A percentile compares a stretch with the other conserved stretches of the same genome.
These are phyloP conservation scores for Uncinocarpus reesii DNA, from an alignment of 2,329 filamentous ascomycete genomes.

Conservation along the genomic window DNA sequence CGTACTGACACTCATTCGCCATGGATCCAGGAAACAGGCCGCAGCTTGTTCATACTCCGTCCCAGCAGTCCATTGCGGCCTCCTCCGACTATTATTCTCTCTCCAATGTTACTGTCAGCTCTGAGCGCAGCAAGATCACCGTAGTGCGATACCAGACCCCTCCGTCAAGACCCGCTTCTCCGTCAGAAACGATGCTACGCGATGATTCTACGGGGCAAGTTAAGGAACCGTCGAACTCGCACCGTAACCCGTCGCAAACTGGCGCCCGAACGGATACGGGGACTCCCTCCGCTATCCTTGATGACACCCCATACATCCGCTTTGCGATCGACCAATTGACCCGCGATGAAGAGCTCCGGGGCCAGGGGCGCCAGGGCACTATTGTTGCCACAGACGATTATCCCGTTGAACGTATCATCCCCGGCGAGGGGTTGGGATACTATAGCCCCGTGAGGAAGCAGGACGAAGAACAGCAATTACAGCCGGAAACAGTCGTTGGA, in stretches of 20 bases:
- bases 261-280: slow-evolving; percentile 26
- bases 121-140: slow-evolving; percentile 30
- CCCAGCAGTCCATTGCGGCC: slow-evolving; percentile 39
- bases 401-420: slow-evolving; percentile 42
- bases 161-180: slow-evolving; percentile 27
- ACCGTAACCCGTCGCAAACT: slow-evolving; percentile 15
- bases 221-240: not conserved
- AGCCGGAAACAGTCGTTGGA: not conserved
- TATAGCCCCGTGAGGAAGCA: slow-evolving; percentile 27
- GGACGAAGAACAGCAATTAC: slow-evolving; percentile 24
- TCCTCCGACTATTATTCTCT: slow-evolving; percentile 43
- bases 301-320: slow-evolving; percentile 78
- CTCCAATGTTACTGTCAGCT: slow-evolving; percentile 34
- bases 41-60: slow-evolving; percentile 35
- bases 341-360: slow-evolving; percentile 54
- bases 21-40: slow-evolving; percentile 33
- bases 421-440: slow-evolving; percentile 39
- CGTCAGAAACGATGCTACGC: slow-evolving; percentile 1
- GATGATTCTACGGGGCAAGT: slow-evolving; percentile 4
- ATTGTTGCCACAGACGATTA: slow-evolving; percentile 34
- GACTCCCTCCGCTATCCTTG: slow-evolving; percentile 60
- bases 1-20: not conserved
- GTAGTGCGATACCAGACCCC: slow-evolving; percentile 38
- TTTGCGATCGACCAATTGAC: slow-evolving; percentile 85
- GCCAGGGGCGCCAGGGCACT: slow-evolving; percentile 44